Evolutionary conservation across 371 early-diverging fungal species (phyloP).

Genomic region (Apophysomyces elegans): DNA sequence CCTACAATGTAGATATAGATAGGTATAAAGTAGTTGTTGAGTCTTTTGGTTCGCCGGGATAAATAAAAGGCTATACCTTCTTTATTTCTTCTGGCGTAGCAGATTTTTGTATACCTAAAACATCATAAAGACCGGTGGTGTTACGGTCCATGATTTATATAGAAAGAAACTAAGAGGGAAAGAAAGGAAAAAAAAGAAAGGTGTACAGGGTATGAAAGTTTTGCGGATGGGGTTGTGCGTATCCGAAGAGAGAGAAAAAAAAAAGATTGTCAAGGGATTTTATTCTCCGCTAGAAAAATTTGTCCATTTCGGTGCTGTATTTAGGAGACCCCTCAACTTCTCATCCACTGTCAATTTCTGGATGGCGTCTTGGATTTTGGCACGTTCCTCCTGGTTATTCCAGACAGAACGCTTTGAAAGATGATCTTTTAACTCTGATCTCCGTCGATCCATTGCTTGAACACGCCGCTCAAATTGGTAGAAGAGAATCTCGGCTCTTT

Average conservation of each 20-base stretch:
- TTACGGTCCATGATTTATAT: slow-evolving; percentile 44
- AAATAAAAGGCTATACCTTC: slow-evolving; percentile 32
- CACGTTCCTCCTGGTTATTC: slow-evolving; percentile 38
- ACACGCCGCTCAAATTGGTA: slow-evolving; percentile 70
- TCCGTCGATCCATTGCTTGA: slow-evolving; percentile 54
- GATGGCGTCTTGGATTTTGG: slow-evolving; percentile 29
- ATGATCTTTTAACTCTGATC: slow-evolving; percentile 30
- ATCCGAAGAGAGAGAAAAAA: slow-evolving; percentile 7
- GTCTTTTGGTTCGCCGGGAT: background rate
- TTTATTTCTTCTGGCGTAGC: slow-evolving; percentile 72
- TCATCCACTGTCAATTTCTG: slow-evolving; percentile 34
- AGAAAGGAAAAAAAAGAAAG: slow-evolving; percentile 15
- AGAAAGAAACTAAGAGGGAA: slow-evolving; percentile 9
- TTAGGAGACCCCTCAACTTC: slow-evolving; percentile 19
- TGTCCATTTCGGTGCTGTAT: background rate
- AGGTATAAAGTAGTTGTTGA: background rate
- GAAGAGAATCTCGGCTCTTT: slow-evolving; percentile 81
- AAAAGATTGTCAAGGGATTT: slow-evolving; percentile 4
- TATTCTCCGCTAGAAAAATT: slow-evolving; percentile 1
- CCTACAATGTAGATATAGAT: slow-evolving; percentile 14
- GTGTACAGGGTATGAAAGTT: background rate
- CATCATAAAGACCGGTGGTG: slow-evolving; percentile 55
- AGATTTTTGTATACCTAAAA: slow-evolving; percentile 61
- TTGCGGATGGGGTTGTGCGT: background rate
- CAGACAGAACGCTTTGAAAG: slow-evolving; percentile 42